A percentile compares a stretch with the other conserved stretches of the same genome.
Evolutionary conservation across 768 basidiomycete species (phyloP).

Genomic region (Pleurotus tuoliensis): DNA sequence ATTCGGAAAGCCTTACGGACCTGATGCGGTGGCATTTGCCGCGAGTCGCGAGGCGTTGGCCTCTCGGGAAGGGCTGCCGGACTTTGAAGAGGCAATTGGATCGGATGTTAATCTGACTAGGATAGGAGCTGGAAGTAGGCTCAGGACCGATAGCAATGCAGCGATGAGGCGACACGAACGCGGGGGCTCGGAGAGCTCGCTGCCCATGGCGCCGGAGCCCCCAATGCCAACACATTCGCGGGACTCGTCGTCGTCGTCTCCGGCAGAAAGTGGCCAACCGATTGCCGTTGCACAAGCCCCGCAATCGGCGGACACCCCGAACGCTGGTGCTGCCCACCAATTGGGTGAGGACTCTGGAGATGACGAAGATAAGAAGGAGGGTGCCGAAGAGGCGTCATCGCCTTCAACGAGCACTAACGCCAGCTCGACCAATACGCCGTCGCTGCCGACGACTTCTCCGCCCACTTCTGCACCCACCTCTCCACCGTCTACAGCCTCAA

Average conservation of each 20-base stretch:
- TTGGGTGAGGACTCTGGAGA: too few relatives aligned
- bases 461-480: conserved; percentile 4
- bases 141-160: not conserved
- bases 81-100: conserved; percentile 36
- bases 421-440: not conserved
- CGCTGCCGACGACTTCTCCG: not conserved
- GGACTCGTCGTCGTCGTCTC: not conserved
- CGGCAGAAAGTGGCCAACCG: not conserved
- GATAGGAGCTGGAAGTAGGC: not conserved
- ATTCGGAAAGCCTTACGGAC: conserved; percentile 76
- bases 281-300: not conserved
- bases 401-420: not conserved
- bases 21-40: conserved; percentile 66
- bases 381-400: not conserved
- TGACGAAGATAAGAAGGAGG: not conserved
- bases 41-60: conserved; percentile 27
- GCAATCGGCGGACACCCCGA: not conserved
- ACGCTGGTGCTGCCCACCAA: not conserved
- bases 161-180: not conserved
- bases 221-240: not conserved
- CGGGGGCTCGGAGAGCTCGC: not conserved
- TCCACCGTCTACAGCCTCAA: not conserved
- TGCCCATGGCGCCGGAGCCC: not conserved
- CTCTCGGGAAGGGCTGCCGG: conserved; percentile 45
- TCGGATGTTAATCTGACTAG: conserved; percentile 4